Evolutionary conservation across 257 asterid species (phyloP).

Genomic region (Solanum pinnatisectum): DNA sequence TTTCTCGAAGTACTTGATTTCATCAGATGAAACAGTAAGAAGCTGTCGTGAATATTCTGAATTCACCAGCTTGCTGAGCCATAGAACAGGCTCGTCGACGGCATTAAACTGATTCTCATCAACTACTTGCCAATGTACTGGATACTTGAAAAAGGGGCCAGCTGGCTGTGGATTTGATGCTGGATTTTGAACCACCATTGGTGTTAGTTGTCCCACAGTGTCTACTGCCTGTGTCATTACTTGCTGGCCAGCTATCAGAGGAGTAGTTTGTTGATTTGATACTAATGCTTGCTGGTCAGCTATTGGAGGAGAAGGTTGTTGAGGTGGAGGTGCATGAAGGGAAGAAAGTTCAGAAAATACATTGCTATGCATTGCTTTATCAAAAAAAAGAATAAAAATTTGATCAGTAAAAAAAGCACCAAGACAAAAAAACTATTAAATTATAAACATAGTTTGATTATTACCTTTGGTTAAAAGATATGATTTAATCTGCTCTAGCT

Average conservation of each 20-base stretch:
- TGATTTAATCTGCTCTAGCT: too few relatives aligned
- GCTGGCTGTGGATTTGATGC: neutral
- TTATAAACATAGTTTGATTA: too few relatives aligned
- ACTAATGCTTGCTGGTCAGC: neutral
- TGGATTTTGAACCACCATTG: neutral
- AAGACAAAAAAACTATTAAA: too few relatives aligned
- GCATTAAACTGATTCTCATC: neutral
- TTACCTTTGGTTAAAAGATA: too few relatives aligned
- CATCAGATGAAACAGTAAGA: neutral
- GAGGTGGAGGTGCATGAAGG: too few relatives aligned
- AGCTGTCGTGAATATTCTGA: accelerated
- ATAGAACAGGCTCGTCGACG: neutral
- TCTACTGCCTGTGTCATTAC: neutral
- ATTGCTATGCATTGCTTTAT: too few relatives aligned
- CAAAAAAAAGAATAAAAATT: too few relatives aligned
- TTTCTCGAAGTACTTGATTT: too few relatives aligned
- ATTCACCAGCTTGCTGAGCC: neutral
- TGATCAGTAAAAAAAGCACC: too few relatives aligned
- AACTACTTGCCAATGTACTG: neutral
- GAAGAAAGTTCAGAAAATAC: too few relatives aligned
- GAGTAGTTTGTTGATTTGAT: neutral
- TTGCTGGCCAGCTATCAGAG: neutral
- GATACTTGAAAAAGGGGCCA: neutral
- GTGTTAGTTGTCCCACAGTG: neutral
- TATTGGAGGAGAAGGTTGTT: neutral